phyloP scores from a whole-genome alignment of 768 basidiomycete genomes.

The Fistulinella prunicolor region DNA sequence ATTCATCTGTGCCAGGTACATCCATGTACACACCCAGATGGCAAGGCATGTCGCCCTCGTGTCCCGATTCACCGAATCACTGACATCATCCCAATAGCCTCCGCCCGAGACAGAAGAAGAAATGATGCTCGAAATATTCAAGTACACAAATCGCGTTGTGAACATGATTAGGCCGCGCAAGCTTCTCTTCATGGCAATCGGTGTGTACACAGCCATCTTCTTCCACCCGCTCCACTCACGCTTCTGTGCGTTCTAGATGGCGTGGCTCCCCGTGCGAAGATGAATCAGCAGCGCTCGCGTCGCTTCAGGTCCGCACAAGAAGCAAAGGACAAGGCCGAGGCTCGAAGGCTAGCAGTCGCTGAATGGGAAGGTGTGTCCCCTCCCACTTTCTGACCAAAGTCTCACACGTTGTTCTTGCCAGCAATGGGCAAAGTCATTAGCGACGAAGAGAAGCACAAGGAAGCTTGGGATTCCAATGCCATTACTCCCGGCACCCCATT shows the following conservation, averaged over 20 bases:
- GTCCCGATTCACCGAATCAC: background rate
- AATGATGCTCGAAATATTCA: slow-evolving; percentile 98
- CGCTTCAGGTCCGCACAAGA: slow-evolving; percentile 96
- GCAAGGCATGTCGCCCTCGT: slow-evolving; percentile 55
- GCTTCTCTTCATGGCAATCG: slow-evolving; percentile 97
- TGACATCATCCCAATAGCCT: slow-evolving; percentile 47
- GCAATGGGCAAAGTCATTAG: slow-evolving; percentile 90
- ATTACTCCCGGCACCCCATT: slow-evolving; percentile 99
- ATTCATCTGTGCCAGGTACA: slow-evolving; percentile 60
- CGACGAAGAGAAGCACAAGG: slow-evolving; percentile 81
- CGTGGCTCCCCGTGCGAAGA: slow-evolving; percentile 97
- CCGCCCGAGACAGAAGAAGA: slow-evolving; percentile 97
- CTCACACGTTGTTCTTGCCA: slow-evolving; percentile 28
- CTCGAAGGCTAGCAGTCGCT: slow-evolving; percentile 74
- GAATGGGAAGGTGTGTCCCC: slow-evolving; percentile 73
- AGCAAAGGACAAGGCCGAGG: slow-evolving; percentile 90
- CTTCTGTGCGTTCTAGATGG: slow-evolving; percentile 59
- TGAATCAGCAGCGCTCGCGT: slow-evolving; percentile 98
- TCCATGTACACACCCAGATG: slow-evolving; percentile 99
- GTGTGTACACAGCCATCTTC: slow-evolving; percentile 41
- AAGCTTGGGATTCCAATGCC: slow-evolving; percentile 96
- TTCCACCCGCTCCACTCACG: background rate
- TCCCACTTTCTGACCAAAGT: background rate
- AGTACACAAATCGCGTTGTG: slow-evolving; percentile 94
- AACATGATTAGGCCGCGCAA: slow-evolving; percentile 96